These are phyloP conservation scores for Auriculariales sp. DNA, from an alignment of 768 basidiomycete genomes.

Conservation along the genomic window DNA sequence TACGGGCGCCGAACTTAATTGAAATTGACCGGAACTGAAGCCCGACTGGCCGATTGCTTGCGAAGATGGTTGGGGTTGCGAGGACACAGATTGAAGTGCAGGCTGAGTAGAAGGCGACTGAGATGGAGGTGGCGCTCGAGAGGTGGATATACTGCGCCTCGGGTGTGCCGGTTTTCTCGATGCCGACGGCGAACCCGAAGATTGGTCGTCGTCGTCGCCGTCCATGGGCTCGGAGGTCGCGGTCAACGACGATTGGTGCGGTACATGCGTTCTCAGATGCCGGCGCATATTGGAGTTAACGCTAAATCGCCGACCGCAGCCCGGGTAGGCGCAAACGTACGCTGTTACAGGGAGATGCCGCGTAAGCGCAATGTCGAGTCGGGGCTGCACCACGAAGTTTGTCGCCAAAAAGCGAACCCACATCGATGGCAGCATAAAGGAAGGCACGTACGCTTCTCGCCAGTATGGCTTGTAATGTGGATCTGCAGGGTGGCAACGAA, in stretches of 20 bases:
- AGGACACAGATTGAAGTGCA: too few species aligned
- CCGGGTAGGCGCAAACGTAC: conserved; percentile 58
- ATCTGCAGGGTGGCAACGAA: conserved; percentile 16
- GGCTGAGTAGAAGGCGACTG: too few species aligned
- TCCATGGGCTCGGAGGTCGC: neutral
- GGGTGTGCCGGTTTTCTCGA: too few species aligned
- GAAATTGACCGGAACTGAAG: too few species aligned
- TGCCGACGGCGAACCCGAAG: neutral
- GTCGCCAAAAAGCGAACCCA: conserved; percentile 1
- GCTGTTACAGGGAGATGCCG: conserved; percentile 31
- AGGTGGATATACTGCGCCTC: too few species aligned
- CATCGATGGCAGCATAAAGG: neutral
- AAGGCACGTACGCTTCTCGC: conserved; percentile 41
- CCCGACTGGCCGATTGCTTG: too few species aligned
- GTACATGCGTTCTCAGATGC: conserved; percentile 53
- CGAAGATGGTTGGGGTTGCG: too few species aligned
- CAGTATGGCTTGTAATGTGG: conserved; percentile 55
- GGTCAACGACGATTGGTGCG: conserved; percentile 2
- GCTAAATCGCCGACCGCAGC: conserved; percentile 65
- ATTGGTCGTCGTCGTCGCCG: neutral
- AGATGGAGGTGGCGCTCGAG: too few species aligned
- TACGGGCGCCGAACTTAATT: too few species aligned
- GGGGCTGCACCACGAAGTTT: neutral
- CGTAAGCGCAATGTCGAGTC: too few species aligned
- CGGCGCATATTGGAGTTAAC: conserved; percentile 79